A percentile compares a stretch with the other conserved stretches of the same genome.
Evolutionary conservation across 495 filamentous ascomycete genomes (phyloP).

Genomic region (Evansstolkia leycettana): DNA sequence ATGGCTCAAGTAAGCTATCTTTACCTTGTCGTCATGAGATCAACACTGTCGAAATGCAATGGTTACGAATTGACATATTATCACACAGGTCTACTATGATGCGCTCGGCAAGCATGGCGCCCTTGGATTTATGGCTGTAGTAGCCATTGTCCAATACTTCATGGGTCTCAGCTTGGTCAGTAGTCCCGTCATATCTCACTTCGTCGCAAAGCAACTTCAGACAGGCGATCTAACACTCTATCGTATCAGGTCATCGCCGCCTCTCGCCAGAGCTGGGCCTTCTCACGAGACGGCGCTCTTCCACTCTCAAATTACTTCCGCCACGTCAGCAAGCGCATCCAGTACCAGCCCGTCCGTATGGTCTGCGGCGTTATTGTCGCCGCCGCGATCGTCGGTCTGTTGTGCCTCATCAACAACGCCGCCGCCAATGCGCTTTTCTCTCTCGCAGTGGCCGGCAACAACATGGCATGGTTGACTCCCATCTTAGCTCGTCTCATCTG

Average conservation of each 20-base stretch:
- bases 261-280: conserved; percentile 43
- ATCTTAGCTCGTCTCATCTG: conserved; percentile 48
- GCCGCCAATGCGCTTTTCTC: conserved; percentile 48
- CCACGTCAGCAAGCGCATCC: conserved; percentile 35
- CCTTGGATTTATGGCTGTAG: conserved; percentile 32
- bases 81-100: conserved; percentile 29
- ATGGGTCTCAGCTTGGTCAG: conserved; percentile 32
- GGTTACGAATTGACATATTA: not conserved
- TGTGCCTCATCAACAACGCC: conserved; percentile 41
- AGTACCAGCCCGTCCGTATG: conserved; percentile 42
- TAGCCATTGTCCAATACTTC: conserved; percentile 32
- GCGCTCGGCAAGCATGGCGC: conserved; percentile 32
- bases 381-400: conserved; percentile 40
- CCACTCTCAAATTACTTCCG: conserved; percentile 47
- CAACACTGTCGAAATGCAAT: not conserved
- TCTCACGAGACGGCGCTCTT: conserved; percentile 43
- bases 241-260: conserved; percentile 32
- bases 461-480: conserved; percentile 45
- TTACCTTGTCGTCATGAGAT: too few relatives aligned
- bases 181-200: too few relatives aligned
- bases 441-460: conserved; percentile 44
- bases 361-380: conserved; percentile 41
- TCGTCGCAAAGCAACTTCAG: not conserved
- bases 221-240: too few relatives aligned
- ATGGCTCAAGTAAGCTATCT: conserved; percentile 34